Evolutionary conservation across 768 basidiomycete species (phyloP), one percentile per base, ranked within the genome.

Genomic region (Rhizopogon rudus): DNA sequence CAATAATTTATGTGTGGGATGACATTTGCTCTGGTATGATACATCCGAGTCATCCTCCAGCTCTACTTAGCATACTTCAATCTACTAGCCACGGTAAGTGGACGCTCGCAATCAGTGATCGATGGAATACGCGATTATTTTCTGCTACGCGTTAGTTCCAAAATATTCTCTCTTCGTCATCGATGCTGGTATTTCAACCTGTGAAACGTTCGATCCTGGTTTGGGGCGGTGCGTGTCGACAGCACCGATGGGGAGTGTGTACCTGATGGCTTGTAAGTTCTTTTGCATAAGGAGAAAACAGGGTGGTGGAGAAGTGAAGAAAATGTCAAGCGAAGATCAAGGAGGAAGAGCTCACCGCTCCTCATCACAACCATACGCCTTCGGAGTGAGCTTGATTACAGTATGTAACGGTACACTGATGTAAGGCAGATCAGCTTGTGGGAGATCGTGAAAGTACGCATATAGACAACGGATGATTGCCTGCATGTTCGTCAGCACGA

Each of bases 351-450:
- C 35, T 49, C 54, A 87, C 89, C 95, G 80, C 69, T 95, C 94
- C 68, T 99, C 97, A 68, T 98, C 94, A 75, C 96, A 98, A 40
- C 97, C 97, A 68, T 98, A 99, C 1, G 97, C 97, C 67, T 92
- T 94, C 9, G 97, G 97, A 1, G 96, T 98, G 44, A 99, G 80
- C 73, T 98, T 98, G 71, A 99, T 97, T 39, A 99, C 88, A 0
- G 96, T 99, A 67, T 99, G 97, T 54, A 96, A 71, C 1, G 94
- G 94, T 44, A 98, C 94, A 75, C 95, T 96, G 77, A 98, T 91
- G 68, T 99, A 99, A 1, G 97, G 97, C 35, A 99, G 78, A 66
- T 98, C 94, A 22, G 81, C 91, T 70, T 97, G 97, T 0, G 91
- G 83, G 22, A 96, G 74, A 62, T 95, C 82, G 69, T 93, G 89